Evolutionary conservation across 2,329 filamentous ascomycete genomes (phyloP).

Genomic region (Aureobasidium lini): DNA sequence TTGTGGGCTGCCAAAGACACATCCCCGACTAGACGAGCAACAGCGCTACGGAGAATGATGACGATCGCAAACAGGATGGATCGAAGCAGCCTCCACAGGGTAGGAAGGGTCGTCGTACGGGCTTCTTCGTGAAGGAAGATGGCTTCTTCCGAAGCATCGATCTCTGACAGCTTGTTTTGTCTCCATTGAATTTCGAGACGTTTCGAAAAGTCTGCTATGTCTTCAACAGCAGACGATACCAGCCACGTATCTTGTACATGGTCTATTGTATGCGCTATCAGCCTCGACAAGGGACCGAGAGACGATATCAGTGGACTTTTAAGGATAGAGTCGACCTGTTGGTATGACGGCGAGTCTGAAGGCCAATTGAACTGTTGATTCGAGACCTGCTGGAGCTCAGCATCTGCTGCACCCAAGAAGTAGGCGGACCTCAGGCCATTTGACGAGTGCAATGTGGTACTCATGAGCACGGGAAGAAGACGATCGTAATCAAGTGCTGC

Average conservation of each 20-base stretch:
- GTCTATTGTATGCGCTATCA: constrained; percentile 58
- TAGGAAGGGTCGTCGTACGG: constrained; percentile 57
- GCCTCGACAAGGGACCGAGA: constrained; percentile 59
- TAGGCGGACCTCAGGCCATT: constrained; percentile 71
- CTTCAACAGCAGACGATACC: constrained; percentile 50
- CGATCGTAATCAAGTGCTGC: constrained; percentile 55
- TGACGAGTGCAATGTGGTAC: constrained; percentile 58
- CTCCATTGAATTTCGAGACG: constrained; percentile 66
- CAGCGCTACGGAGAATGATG: constrained; percentile 64
- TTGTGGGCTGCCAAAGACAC: constrained; percentile 13
- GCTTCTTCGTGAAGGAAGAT: constrained; percentile 59
- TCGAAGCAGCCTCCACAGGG: constrained; percentile 67
- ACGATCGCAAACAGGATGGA: constrained; percentile 69
- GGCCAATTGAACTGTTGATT: constrained; percentile 57
- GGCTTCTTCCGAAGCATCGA: constrained; percentile 62
- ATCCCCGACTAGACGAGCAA: constrained; percentile 51
- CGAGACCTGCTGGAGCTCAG: constrained; percentile 54
- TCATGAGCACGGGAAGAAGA: constrained; percentile 62
- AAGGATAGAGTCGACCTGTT: constrained; percentile 51
- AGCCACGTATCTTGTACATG: constrained; percentile 45
- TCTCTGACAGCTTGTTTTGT: constrained; percentile 61
- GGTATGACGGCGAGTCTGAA: constrained; percentile 50
- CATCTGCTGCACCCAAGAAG: constrained; percentile 63
- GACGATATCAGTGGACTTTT: constrained; percentile 56
- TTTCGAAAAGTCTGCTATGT: constrained; percentile 59